A percentile compares a stretch with the other conserved stretches of the same genome.
These are phyloP conservation scores for Nicotiana benthamiana DNA, from an alignment of 257 asterid genomes.

Conservation along the genomic window DNA sequence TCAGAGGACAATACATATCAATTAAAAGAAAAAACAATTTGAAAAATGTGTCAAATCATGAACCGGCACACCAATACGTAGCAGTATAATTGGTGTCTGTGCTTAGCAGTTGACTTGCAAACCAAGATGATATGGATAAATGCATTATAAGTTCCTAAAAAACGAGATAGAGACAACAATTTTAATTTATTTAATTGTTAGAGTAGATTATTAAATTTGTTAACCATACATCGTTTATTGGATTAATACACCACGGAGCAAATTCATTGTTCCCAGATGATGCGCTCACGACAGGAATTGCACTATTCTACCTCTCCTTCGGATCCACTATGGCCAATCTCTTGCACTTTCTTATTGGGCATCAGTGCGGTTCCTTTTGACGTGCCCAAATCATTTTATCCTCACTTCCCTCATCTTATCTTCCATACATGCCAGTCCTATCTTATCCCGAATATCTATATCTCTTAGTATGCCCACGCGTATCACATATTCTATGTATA, in stretches of 20 bases:
- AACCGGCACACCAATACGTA: background rate
- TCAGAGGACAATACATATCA: background rate
- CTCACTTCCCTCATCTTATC: too few species aligned
- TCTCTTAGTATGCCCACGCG: too few species aligned
- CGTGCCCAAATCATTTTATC: too few species aligned
- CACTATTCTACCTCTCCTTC: too few species aligned
- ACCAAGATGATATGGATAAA: background rate
- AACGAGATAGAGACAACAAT: background rate
- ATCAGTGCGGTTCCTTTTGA: too few species aligned
- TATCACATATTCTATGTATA: background rate
- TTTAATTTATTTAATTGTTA: background rate
- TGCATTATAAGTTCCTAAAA: background rate
- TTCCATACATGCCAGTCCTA: too few species aligned
- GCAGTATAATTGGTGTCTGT: background rate
- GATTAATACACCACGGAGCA: background rate
- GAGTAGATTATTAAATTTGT: background rate
- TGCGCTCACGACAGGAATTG: background rate
- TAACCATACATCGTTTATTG: background rate
- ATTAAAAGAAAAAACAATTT: background rate
- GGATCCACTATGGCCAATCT: too few species aligned
- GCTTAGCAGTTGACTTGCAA: background rate
- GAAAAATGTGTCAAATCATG: background rate
- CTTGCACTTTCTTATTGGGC: too few species aligned
- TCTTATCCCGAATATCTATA: too few species aligned
- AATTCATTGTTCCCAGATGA: background rate